Percentiles rank a stretch among this genome's conserved stretches.
These are phyloP conservation scores for Sugiyamaella novakii DNA, from an alignment of 1,139 yeast genomes.

Conservation along the genomic window DNA sequence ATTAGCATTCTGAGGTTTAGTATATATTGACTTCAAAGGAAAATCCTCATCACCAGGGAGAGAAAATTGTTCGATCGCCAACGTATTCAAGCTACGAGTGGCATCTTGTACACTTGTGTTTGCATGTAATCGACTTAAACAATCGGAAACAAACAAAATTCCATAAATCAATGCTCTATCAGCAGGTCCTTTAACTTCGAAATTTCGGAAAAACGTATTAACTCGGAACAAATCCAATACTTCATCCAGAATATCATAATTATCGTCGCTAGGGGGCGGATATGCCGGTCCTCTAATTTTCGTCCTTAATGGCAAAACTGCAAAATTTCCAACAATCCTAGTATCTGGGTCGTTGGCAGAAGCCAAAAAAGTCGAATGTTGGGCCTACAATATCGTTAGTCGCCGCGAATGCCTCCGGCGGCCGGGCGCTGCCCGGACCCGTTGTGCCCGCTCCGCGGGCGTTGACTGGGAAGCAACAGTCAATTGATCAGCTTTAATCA, in stretches of 20 bases:
- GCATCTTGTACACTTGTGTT: constrained; percentile 59
- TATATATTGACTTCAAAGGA: constrained; percentile 83
- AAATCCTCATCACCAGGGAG: constrained; percentile 96
- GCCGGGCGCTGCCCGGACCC: constrained; percentile 3
- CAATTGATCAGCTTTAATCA: too few relatives aligned
- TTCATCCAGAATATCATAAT: constrained; percentile 92
- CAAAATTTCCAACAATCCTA: constrained; percentile 62
- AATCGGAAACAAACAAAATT: constrained; percentile 84
- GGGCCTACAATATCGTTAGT: constrained; percentile 56
- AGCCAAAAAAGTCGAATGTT: constrained; percentile 86
- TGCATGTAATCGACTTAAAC: constrained; percentile 61
- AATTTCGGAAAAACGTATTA: constrained; percentile 92
- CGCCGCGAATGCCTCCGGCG: background rate
- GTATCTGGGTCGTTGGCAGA: constrained; percentile 37
- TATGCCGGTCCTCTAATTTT: constrained; percentile 89
- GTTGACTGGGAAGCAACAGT: too few relatives aligned
- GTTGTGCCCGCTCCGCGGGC: background rate
- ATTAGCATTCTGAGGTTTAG: constrained; percentile 69
- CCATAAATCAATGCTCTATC: constrained; percentile 96
- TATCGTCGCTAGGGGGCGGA: constrained; percentile 75
- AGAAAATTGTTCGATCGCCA: constrained; percentile 83
- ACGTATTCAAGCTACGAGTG: constrained; percentile 68
- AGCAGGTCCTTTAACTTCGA: constrained; percentile 94
- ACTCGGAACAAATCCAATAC: constrained; percentile 89
- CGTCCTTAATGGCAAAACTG: constrained; percentile 79